A percentile compares a stretch with the other conserved stretches of the same genome.
Conservation (phyloP, 129 eudicot species). For the Arctium lappa region DNA sequence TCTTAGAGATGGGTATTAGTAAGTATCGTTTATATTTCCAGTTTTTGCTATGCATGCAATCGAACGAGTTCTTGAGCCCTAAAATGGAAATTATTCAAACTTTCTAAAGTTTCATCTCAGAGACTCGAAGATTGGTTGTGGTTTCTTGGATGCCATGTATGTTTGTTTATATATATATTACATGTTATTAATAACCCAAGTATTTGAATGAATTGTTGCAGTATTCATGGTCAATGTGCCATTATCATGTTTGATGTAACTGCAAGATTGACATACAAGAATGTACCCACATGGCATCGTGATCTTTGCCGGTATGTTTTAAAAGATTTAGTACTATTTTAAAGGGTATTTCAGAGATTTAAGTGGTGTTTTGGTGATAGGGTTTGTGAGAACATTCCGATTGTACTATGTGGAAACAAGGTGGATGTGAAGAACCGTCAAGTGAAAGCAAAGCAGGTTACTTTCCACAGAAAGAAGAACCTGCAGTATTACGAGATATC, state of each 20-base stretch:
- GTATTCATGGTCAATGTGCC: conserved; percentile 86
- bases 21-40: conserved; percentile 11
- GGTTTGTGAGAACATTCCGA: conserved; percentile 71
- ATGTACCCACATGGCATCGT: conserved; percentile 86
- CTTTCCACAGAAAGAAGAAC: conserved; percentile 77
- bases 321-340: not conserved
- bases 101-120: not conserved
- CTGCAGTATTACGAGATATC: conserved; percentile 81
- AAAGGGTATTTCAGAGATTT: not conserved
- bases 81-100: not conserved
- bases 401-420: conserved; percentile 82
- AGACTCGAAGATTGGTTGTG: not conserved
- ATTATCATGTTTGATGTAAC: conserved; percentile 84
- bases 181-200: not conserved
- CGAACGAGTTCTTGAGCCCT: not conserved
- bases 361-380: conserved; percentile 12
- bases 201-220: conserved; percentile 26
- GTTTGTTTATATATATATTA: not conserved
- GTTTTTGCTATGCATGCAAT: not conserved
- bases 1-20: conserved; percentile 87
- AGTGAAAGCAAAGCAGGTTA: conserved; percentile 83
- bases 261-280: conserved; percentile 73
- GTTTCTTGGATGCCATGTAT: not conserved
- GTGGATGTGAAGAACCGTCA: conserved; percentile 90
- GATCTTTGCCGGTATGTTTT: conserved; percentile 71